Evolutionary conservation across 2,329 filamentous ascomycete species (phyloP).

Genomic region (Arthrobotrys entomopaga): DNA sequence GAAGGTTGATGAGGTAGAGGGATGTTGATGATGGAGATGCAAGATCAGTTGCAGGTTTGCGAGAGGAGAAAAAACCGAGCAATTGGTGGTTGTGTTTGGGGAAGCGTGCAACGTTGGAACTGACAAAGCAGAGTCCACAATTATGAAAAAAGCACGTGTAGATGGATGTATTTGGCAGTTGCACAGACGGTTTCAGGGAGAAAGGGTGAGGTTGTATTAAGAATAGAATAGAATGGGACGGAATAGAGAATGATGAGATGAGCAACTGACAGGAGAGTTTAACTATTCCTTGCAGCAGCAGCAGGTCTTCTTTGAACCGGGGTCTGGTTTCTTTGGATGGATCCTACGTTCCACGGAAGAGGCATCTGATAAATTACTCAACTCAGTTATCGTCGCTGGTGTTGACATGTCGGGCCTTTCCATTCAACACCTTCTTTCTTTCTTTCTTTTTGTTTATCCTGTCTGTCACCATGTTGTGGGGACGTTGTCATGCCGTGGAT

Average conservation of each 20-base stretch:
- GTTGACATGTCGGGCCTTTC: too few relatives aligned
- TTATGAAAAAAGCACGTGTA: slow-evolving; percentile 8
- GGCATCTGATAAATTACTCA: too few relatives aligned
- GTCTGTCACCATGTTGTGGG: too few relatives aligned
- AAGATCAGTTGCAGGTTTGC: background rate
- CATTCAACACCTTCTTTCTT: too few relatives aligned
- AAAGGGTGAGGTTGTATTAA: background rate
- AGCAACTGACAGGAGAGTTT: background rate
- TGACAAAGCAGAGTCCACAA: slow-evolving; percentile 5
- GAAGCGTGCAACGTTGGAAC: slow-evolving; percentile 13
- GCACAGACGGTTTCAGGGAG: background rate
- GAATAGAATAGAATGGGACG: background rate
- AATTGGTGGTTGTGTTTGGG: background rate
- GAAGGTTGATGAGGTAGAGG: background rate
- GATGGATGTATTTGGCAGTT: slow-evolving; percentile 2
- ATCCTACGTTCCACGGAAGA: too few relatives aligned
- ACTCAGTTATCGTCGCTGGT: too few relatives aligned
- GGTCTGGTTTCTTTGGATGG: too few relatives aligned
- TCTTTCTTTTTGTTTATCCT: too few relatives aligned
- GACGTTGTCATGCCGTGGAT: too few relatives aligned
- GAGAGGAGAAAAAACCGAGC: background rate
- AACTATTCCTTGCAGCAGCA: too few relatives aligned
- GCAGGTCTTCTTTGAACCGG: too few relatives aligned
- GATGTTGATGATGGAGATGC: background rate
- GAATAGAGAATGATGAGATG: background rate